These are phyloP conservation scores for Alternaria arbusti DNA, from an alignment of 2,329 filamentous ascomycete genomes.

Conservation along the genomic window DNA sequence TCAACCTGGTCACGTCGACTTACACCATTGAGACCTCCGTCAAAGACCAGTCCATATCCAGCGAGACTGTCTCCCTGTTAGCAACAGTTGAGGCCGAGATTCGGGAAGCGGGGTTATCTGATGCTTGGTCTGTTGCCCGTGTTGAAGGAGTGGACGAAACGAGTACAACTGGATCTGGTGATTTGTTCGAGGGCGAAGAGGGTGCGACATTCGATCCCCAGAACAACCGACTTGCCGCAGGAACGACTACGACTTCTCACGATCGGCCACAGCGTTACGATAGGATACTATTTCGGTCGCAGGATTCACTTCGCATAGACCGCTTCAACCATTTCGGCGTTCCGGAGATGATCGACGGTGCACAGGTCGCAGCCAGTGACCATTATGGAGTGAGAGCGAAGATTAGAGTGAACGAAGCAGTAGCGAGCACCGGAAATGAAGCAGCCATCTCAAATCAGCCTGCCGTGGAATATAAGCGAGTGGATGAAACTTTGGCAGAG, in stretches of 20 bases:
- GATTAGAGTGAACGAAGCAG: constrained; percentile 33
- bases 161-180: constrained; percentile 30
- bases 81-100: constrained; percentile 57
- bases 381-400: constrained; percentile 62
- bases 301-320: constrained; percentile 48
- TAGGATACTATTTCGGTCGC: constrained; percentile 62
- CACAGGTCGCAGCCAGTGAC: constrained; percentile 43
- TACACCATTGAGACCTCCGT: constrained; percentile 62
- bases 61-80: constrained; percentile 54
- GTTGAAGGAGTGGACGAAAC: constrained; percentile 53
- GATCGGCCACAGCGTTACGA: constrained; percentile 70
- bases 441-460: constrained; percentile 7
- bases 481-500: constrained; percentile 12
- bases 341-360: constrained; percentile 31
- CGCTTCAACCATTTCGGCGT: constrained; percentile 67
- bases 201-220: constrained; percentile 70
- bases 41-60: constrained; percentile 61
- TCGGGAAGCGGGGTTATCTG: constrained; percentile 56
- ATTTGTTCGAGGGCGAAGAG: constrained; percentile 64
- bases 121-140: constrained; percentile 60
- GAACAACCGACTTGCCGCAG: constrained; percentile 62
- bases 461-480: constrained; percentile 19
- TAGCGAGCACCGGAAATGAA: not conserved
- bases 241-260: constrained; percentile 62
- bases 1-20: constrained; percentile 68